A percentile compares a stretch with the other conserved stretches of the same genome.
These are phyloP conservation scores for Podospora appendiculata DNA, from an alignment of 495 filamentous ascomycete species.

Conservation along the genomic window DNA sequence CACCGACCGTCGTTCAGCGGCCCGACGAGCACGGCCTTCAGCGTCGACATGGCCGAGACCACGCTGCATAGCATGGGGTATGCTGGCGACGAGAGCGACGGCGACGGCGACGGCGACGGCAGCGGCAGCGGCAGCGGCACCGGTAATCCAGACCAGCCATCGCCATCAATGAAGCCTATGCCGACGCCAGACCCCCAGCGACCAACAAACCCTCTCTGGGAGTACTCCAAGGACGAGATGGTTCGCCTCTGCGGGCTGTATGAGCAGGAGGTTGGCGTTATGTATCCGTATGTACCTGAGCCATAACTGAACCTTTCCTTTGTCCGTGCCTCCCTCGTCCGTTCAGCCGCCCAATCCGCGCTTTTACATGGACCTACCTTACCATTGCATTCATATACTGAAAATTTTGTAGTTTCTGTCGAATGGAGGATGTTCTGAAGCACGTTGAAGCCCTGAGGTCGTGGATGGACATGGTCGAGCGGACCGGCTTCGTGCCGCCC, in stretches of 20 bases:
- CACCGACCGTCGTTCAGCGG: slow-evolving; percentile 68
- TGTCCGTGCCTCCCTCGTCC: too few relatives aligned
- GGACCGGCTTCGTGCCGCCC: slow-evolving; percentile 13
- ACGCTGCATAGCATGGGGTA: slow-evolving; percentile 89
- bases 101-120: slow-evolving; percentile 45
- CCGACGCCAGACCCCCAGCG: slow-evolving; percentile 19
- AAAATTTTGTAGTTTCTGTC: slow-evolving; percentile 36
- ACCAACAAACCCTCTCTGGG: slow-evolving; percentile 63
- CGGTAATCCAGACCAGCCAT: slow-evolving; percentile 7
- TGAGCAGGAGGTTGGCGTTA: slow-evolving; percentile 77
- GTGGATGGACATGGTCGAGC: slow-evolving; percentile 52
- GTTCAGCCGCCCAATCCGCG: too few relatives aligned
- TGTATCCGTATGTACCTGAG: slow-evolving; percentile 53
- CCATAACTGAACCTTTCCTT: too few relatives aligned
- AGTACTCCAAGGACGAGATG: slow-evolving; percentile 61
- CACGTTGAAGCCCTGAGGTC: slow-evolving; percentile 59
- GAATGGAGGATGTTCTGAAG: slow-evolving; percentile 56
- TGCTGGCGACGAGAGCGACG: slow-evolving; percentile 48
- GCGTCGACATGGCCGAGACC: slow-evolving; percentile 77
- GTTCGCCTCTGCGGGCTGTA: slow-evolving; percentile 63
- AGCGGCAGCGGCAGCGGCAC: slow-evolving; percentile 47
- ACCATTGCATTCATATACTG: too few relatives aligned
- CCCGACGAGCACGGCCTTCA: slow-evolving; percentile 80
- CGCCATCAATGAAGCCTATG: slow-evolving; percentile 30
- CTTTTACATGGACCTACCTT: too few relatives aligned